phyloP scores from a whole-genome alignment of 2,329 filamentous ascomycete species.

The Neurospora crassa region DNA sequence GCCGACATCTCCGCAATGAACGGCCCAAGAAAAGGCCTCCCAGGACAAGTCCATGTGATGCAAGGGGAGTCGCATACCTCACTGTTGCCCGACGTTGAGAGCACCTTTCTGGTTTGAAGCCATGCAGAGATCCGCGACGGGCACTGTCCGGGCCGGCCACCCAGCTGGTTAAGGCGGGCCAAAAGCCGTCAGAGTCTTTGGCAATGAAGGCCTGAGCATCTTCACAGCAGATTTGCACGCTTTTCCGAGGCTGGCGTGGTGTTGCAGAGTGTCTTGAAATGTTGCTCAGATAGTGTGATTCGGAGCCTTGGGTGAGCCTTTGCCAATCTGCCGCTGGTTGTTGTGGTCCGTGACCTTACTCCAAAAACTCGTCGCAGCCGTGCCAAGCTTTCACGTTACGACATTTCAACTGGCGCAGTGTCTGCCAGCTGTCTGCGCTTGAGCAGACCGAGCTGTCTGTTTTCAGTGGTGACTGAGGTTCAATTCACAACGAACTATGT shows the following conservation, averaged over 20 bases:
- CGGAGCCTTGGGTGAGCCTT: constrained; percentile 3
- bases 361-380: background rate
- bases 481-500: too few relatives aligned
- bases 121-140: constrained; percentile 4
- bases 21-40: background rate
- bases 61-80: constrained; percentile 9
- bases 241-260: constrained; percentile 7
- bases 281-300: constrained; percentile 6
- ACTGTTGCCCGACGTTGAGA: background rate
- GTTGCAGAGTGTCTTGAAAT: constrained; percentile 2
- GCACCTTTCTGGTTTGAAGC: background rate
- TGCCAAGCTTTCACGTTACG: background rate
- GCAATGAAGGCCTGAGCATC: constrained; percentile 5
- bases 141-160: constrained; percentile 4
- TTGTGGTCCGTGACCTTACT: constrained; percentile 1
- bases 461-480: background rate
- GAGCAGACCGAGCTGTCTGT: background rate
- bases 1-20: constrained; percentile 1
- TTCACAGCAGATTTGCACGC: constrained; percentile 4
- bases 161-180: constrained; percentile 3
- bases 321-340: constrained; percentile 2
- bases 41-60: background rate
- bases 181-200: constrained; percentile 6
- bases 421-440: background rate
- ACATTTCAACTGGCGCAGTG: background rate